phyloP scores from a whole-genome alignment of 306 rosid species.

The Acacia crassicarpa region DNA sequence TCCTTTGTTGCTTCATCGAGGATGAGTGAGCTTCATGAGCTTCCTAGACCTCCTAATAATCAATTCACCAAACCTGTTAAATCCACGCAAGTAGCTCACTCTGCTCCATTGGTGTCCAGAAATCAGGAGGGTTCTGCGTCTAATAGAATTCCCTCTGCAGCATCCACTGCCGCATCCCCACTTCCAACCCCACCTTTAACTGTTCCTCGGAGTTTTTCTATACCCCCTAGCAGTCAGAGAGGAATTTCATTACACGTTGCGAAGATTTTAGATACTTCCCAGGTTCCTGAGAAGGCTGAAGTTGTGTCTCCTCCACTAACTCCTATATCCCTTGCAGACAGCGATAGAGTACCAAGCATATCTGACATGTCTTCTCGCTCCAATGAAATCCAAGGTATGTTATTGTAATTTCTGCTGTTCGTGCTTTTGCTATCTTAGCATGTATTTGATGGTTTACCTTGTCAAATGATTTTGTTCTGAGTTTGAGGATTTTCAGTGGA shows the following conservation, averaged over 20 bases:
- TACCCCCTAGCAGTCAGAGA: slow-evolving; percentile 82
- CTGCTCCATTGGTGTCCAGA: slow-evolving; percentile 70
- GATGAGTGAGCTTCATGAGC: slow-evolving; percentile 93
- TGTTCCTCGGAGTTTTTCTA: slow-evolving; percentile 81
- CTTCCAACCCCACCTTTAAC: slow-evolving; percentile 77
- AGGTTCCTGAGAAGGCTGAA: slow-evolving; percentile 52
- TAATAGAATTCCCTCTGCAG: slow-evolving; percentile 50
- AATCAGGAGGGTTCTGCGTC: slow-evolving; percentile 50
- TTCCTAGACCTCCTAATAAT: slow-evolving; percentile 87
- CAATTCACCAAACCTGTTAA: slow-evolving; percentile 46
- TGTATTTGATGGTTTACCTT: slow-evolving; percentile 21
- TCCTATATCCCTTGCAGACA: slow-evolving; percentile 55
- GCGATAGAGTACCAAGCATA: slow-evolving; percentile 39
- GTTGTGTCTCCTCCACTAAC: slow-evolving; percentile 72
- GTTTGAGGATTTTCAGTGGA: slow-evolving; percentile 55
- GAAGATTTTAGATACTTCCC: slow-evolving; percentile 65
- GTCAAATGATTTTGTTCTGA: slow-evolving; percentile 34
- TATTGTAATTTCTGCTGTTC: slow-evolving; percentile 14
- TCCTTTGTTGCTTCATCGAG: slow-evolving; percentile 73
- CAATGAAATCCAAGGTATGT: slow-evolving; percentile 64
- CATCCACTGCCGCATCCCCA: slow-evolving; percentile 73
- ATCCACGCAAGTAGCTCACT: slow-evolving; percentile 60
- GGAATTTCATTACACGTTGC: slow-evolving; percentile 58
- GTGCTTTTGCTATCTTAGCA: slow-evolving; percentile 7
- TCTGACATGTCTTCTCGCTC: slow-evolving; percentile 60